phyloP scores from a whole-genome alignment of 371 early-diverging fungal genomes.

The Syncephalastrum sp. region DNA sequence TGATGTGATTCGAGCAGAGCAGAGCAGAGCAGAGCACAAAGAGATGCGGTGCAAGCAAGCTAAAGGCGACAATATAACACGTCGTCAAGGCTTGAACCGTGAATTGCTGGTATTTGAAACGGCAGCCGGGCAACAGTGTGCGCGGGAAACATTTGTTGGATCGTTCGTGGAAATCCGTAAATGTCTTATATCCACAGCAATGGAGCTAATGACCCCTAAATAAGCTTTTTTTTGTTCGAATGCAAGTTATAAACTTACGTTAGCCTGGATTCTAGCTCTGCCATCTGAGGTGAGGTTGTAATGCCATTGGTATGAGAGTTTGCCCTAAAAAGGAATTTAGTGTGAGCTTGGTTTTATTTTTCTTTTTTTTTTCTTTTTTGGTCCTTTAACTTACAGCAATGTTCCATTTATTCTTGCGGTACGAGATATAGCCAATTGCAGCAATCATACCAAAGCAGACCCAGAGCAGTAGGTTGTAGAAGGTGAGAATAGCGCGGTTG shows the following conservation, averaged over 20 bases:
- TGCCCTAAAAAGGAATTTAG: slow-evolving; percentile 20
- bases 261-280: slow-evolving; percentile 44
- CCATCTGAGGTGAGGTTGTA: slow-evolving; percentile 36
- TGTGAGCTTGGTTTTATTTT: neutral
- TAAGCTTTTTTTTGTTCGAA: too few relatives aligned
- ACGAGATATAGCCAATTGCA: slow-evolving; percentile 56
- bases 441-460: slow-evolving; percentile 55
- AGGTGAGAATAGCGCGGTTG: slow-evolving; percentile 45
- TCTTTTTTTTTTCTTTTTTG: neutral
- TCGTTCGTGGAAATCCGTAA: slow-evolving; percentile 54
- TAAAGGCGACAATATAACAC: slow-evolving; percentile 55
- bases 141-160: slow-evolving; percentile 63
- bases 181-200: slow-evolving; percentile 59
- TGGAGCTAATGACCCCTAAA: slow-evolving; percentile 34
- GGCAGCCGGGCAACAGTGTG: slow-evolving; percentile 54
- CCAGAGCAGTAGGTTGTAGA: slow-evolving; percentile 58
- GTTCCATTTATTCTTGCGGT: slow-evolving; percentile 50
- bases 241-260: slow-evolving; percentile 19
- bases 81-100: slow-evolving; percentile 41
- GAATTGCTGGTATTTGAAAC: slow-evolving; percentile 47
- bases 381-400: slow-evolving; percentile 19
- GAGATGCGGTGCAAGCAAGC: slow-evolving; percentile 46
- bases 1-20: slow-evolving; percentile 60
- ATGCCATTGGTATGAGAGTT: slow-evolving; percentile 53
- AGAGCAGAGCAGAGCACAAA: slow-evolving; percentile 50